These are phyloP conservation scores for Physcia stellaris DNA, from an alignment of 495 filamentous ascomycete genomes.

Conservation along the genomic window DNA sequence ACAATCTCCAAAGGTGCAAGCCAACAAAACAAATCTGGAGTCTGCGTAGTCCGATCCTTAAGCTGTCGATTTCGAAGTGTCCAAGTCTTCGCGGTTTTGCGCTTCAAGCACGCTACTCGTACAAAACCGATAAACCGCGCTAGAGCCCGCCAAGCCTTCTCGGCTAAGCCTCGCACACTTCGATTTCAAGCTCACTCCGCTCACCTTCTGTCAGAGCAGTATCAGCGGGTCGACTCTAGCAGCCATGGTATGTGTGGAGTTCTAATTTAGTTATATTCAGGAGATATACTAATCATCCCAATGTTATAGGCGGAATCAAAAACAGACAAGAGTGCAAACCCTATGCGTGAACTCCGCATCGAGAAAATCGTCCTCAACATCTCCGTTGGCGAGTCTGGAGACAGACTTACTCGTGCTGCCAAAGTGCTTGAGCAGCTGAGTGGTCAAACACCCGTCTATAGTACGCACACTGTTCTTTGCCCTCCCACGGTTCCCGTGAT, in stretches of 20 bases:
- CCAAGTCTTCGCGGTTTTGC: too few species aligned
- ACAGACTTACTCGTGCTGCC: conserved; percentile 98
- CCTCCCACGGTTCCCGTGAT: background rate
- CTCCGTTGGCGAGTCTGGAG: conserved; percentile 99
- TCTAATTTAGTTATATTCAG: background rate
- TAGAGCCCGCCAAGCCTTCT: conserved; percentile 3
- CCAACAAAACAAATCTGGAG: too few species aligned
- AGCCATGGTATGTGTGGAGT: conserved; percentile 4
- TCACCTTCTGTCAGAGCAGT: too few species aligned
- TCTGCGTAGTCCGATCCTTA: too few species aligned
- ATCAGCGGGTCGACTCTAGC: too few species aligned
- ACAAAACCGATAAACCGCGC: too few species aligned
- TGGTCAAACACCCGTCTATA: conserved; percentile 99
- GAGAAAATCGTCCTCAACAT: conserved; percentile 99
- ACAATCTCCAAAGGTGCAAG: too few species aligned
- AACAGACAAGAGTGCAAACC: conserved; percentile 78
- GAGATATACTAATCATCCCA: background rate
- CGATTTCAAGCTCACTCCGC: too few species aligned
- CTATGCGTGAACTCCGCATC: conserved; percentile 99
- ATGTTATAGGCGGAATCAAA: conserved; percentile 31
- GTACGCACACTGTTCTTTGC: conserved; percentile 29
- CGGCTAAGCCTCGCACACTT: conserved; percentile 12
- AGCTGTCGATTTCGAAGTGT: background rate
- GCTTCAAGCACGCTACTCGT: too few species aligned
- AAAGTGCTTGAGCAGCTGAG: conserved; percentile 99